These are phyloP conservation scores for Auriscalpium microsporum DNA, from an alignment of 768 basidiomycete genomes.

Conservation along the genomic window DNA sequence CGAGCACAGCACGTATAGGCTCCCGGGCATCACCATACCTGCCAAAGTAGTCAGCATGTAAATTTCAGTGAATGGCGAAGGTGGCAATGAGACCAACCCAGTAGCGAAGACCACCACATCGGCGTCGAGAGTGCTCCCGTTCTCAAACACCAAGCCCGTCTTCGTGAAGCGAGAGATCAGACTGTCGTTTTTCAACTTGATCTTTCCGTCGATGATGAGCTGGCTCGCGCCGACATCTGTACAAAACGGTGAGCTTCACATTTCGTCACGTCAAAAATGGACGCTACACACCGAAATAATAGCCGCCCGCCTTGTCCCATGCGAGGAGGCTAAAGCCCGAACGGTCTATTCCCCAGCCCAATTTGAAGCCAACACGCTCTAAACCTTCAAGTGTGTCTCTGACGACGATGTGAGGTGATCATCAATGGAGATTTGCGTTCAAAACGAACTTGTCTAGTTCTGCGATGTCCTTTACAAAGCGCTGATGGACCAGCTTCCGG, in stretches of 20 bases:
- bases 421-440: neutral
- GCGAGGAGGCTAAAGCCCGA: constrained; percentile 40
- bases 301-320: constrained; percentile 44
- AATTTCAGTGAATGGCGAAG: neutral
- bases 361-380: constrained; percentile 44
- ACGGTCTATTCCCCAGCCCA: constrained; percentile 38
- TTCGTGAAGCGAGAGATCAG: constrained; percentile 34
- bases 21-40: constrained; percentile 39
- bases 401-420: neutral
- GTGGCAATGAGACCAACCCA: constrained; percentile 23
- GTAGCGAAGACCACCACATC: constrained; percentile 45
- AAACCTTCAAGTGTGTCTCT: constrained; percentile 46
- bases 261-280: neutral
- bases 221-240: constrained; percentile 34
- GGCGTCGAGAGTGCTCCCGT: constrained; percentile 34
- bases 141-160: constrained; percentile 31
- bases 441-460: constrained; percentile 39
- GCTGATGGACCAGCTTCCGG: constrained; percentile 24
- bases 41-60: neutral
- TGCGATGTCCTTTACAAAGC: constrained; percentile 35
- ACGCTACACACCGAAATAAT: constrained; percentile 48
- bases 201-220: constrained; percentile 35
- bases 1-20: constrained; percentile 36
- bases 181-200: constrained; percentile 37
- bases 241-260: neutral